phyloP scores from a whole-genome alignment of 495 filamentous ascomycete genomes.

The Penicillium coprophilum region DNA sequence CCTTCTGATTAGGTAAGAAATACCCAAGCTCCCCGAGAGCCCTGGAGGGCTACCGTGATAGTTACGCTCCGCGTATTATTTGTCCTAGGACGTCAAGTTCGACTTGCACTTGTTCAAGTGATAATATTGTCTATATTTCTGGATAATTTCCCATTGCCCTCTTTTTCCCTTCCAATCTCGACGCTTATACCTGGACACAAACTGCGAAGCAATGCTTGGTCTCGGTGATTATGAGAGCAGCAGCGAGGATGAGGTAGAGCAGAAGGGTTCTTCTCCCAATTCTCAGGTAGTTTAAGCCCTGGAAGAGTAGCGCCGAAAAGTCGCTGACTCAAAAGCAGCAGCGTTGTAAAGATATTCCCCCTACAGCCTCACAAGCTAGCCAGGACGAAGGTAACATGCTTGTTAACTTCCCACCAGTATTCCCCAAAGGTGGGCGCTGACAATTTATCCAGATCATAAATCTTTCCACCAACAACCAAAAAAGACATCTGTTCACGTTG shows the following conservation, averaged over 20 bases:
- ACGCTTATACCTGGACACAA: background rate
- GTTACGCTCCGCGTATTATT: background rate
- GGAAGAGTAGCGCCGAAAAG: background rate
- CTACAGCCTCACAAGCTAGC: slow-evolving; percentile 2
- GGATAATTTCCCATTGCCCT: no score
- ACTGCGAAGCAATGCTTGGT: slow-evolving; percentile 54
- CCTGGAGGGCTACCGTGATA: background rate
- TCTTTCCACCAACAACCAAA: slow-evolving; percentile 2
- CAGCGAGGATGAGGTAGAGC: slow-evolving; percentile 64
- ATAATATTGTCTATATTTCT: background rate
- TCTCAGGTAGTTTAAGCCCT: slow-evolving; percentile 21
- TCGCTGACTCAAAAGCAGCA: background rate
- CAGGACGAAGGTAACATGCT: slow-evolving; percentile 23
- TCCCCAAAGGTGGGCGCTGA: slow-evolving; percentile 12
- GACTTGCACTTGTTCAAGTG: background rate
- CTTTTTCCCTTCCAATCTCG: background rate
- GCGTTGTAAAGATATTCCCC: slow-evolving; percentile 3
- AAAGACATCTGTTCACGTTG: background rate
- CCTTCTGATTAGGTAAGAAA: slow-evolving; percentile 43
- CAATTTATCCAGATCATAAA: slow-evolving; percentile 8
- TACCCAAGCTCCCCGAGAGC: slow-evolving; percentile 12
- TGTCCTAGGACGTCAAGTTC: background rate
- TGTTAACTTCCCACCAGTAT: background rate
- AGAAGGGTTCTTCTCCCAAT: slow-evolving; percentile 11
- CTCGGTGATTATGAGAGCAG: slow-evolving; percentile 76